phyloP scores from a whole-genome alignment of 495 filamentous ascomycete genomes.

The Amphirosellinia nigrospora region DNA sequence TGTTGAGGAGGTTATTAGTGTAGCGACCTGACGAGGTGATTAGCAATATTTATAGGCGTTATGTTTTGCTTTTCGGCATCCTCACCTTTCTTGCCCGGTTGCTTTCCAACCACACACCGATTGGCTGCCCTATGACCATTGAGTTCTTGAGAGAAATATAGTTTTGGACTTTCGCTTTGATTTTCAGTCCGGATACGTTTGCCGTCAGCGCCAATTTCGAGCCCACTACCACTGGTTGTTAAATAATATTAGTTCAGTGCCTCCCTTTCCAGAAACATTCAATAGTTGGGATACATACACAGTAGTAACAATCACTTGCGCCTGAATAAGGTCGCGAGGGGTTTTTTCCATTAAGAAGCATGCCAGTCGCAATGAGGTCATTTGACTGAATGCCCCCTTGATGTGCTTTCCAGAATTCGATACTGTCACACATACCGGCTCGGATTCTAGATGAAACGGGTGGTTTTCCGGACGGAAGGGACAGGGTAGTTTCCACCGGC shows the following conservation, averaged over 20 bases:
- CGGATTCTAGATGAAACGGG: constrained; percentile 66
- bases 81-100: not conserved
- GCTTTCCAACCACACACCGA: constrained; percentile 65
- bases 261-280: not conserved
- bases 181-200: constrained; percentile 51
- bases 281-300: constrained; percentile 56
- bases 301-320: constrained; percentile 70
- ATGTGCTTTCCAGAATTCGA: constrained; percentile 68
- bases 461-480: constrained; percentile 27
- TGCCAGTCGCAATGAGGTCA: constrained; percentile 56
- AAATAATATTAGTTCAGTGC: not conserved
- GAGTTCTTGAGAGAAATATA: constrained; percentile 46
- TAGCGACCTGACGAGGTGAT: constrained; percentile 49
- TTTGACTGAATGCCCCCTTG: constrained; percentile 65
- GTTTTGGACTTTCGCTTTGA: constrained; percentile 46
- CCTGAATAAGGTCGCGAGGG: constrained; percentile 62
- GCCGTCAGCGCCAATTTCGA: constrained; percentile 44
- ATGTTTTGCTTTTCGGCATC: not conserved
- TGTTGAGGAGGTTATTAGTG: constrained; percentile 57
- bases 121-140: constrained; percentile 43
- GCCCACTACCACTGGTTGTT: constrained; percentile 57
- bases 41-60: not conserved
- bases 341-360: constrained; percentile 68
- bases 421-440: constrained; percentile 67
- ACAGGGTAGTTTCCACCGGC: not conserved